phyloP scores from a whole-genome alignment of 1,284 basidiomycete species.

The Fomitopsis betulina region DNA sequence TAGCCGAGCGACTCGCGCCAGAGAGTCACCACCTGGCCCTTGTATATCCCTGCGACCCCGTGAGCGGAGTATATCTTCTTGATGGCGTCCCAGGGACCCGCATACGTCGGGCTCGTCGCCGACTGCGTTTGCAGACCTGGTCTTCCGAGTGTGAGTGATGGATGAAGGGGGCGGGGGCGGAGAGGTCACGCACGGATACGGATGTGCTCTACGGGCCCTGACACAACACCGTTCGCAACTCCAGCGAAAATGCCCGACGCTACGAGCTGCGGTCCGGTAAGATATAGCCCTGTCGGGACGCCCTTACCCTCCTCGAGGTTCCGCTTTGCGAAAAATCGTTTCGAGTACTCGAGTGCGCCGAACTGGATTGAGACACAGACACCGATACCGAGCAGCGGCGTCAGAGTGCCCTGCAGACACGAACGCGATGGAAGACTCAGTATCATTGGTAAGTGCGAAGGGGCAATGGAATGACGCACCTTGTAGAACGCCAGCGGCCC shows the following conservation, averaged over 20 bases:
- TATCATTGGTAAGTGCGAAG: not conserved
- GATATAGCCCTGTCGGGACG: constrained; percentile 51
- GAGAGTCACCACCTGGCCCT: constrained; percentile 90
- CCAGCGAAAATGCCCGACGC: constrained; percentile 82
- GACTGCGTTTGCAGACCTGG: constrained; percentile 87
- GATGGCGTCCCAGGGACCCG: constrained; percentile 84
- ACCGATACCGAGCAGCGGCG: constrained; percentile 92
- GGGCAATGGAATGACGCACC: constrained; percentile 35
- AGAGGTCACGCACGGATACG: constrained; percentile 75
- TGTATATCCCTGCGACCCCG: constrained; percentile 86
- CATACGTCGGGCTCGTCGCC: constrained; percentile 65
- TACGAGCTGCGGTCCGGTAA: constrained; percentile 69
- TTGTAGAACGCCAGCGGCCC: constrained; percentile 97
- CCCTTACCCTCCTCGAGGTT: constrained; percentile 55
- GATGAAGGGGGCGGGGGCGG: constrained; percentile 1
- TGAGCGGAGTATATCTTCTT: constrained; percentile 72
- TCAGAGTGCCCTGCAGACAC: constrained; percentile 74
- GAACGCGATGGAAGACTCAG: not conserved
- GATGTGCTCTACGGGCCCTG: constrained; percentile 96
- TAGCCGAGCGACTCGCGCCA: constrained; percentile 84
- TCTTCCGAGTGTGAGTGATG: not conserved
- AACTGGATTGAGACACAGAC: constrained; percentile 97
- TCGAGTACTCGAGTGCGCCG: constrained; percentile 85
- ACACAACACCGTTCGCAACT: constrained; percentile 87
- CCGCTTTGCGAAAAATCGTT: constrained; percentile 72